These are phyloP conservation scores for Lepidium campestre DNA, from an alignment of 441 rosid genomes.

Conservation along the genomic window DNA sequence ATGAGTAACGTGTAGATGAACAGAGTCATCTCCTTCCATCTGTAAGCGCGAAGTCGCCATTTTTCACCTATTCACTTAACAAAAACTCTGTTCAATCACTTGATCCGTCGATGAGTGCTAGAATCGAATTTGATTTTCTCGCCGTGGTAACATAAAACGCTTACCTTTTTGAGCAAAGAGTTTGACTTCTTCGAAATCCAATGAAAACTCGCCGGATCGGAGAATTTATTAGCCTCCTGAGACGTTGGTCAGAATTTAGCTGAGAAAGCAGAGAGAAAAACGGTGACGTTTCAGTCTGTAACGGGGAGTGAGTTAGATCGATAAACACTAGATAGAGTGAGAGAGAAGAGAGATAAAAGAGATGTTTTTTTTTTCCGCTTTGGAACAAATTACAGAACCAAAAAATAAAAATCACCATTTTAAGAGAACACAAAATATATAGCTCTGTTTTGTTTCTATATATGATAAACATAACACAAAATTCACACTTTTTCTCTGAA, in stretches of 20 bases:
- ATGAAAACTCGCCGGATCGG: conserved; percentile 17
- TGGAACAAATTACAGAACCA: no score
- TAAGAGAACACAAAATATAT: no score
- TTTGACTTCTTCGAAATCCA: not conserved
- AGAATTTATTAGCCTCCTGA: not conserved
- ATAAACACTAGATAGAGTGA: no score
- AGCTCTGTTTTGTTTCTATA: no score
- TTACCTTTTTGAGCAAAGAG: not conserved
- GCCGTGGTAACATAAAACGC: not conserved
- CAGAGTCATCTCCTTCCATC: conserved; percentile 59
- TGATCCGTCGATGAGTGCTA: not conserved
- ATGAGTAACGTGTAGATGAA: conserved; percentile 68
- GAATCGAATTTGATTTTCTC: not conserved
- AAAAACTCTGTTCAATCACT: not conserved
- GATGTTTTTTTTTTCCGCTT: no score
- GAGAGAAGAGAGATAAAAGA: no score
- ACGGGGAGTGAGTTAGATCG: no score
- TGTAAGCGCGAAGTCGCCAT: conserved; percentile 61
- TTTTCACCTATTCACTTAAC: not conserved
- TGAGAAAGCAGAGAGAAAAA: not conserved
- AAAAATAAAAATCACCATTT: no score
- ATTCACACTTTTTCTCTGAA: no score
- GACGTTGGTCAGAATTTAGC: not conserved
- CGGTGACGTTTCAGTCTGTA: not conserved
- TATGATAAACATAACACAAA: no score